Base-by-base conservation (phyloP, 139 green algal genomes). In the Chlamydomonas eustigma region DNA sequence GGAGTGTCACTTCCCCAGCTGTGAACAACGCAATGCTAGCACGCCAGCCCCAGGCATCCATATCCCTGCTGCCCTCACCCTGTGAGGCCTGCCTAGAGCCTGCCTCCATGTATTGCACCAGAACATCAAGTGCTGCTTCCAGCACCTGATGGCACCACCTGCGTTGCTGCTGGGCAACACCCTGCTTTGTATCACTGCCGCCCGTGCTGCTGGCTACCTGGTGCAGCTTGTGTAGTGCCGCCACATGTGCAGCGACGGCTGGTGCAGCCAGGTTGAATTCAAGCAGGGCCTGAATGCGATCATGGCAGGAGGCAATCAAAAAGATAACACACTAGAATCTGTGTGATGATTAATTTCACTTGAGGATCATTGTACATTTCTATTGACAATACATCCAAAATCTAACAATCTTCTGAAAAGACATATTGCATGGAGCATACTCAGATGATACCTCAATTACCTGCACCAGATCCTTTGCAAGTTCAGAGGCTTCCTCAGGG, bases 1-100 rank as follows among this genome's bases (percentile, higher is more conserved):
- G 86, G 71, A 93, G 78, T 3, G 85, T 86, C 38, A 93, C 82
- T 82, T 95, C 88, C 3, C 91, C 91, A 0, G 76, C 69, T 1
- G 79, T 83, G 75, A 91, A 94, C 37, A 93, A 67, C 28, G 91
- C 89, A 4, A 78, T 18, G 18, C 74, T 70, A 64, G 72, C 35
- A 74, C 75, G 5, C 78, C 76, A 64, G n/a, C n/a, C n/a, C n/a
- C n/a, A n/a, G n/a, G n/a, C n/a, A n/a, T n/a, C n/a, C n/a, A n/a
- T n/a, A 32, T 25, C 65, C 22, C 28, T 22, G 4, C n/a, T 66
- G 24, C 25, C 50, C 18, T 33, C 24, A 2, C 31, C 44, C 74
- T 79, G 64, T 28, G 64, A 73, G 6, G 32, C 22, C 5, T 22
- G 33, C 28, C 8, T 35, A 25, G 66, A 32, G 6, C 4, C 33